Percentiles rank a stretch among this genome's conserved stretches.
Evolutionary conservation across 257 asterid genomes (phyloP).

Genomic region (Nemophila menziesii): DNA sequence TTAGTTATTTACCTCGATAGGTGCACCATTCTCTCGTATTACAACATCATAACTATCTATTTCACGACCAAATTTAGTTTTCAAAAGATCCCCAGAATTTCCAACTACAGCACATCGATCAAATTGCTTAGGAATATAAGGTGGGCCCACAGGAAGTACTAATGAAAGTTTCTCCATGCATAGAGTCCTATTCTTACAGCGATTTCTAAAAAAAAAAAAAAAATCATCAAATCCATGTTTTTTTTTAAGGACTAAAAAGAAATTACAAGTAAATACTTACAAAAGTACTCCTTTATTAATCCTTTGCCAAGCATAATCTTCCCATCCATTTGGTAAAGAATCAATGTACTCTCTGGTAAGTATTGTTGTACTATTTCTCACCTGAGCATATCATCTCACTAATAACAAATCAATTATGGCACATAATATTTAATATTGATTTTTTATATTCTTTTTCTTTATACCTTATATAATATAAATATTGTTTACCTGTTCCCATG

Average conservation of each 20-base stretch:
- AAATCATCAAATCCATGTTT: background rate
- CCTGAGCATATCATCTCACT: slow-evolving; percentile 85
- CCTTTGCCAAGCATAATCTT: slow-evolving; percentile 93
- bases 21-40: slow-evolving; percentile 95
- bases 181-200: slow-evolving; percentile 63
- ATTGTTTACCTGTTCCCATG: slow-evolving; percentile 94
- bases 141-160: slow-evolving; percentile 83
- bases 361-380: slow-evolving; percentile 85
- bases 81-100: slow-evolving; percentile 91
- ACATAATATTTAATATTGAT: slow-evolving; percentile 12
- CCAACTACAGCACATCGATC: slow-evolving; percentile 95
- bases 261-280: slow-evolving; percentile 34
- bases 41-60: slow-evolving; percentile 77
- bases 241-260: too few relatives aligned
- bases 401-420: slow-evolving; percentile 48
- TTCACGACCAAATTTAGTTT: slow-evolving; percentile 83
- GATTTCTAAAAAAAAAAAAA: slow-evolving; percentile 42
- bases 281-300: slow-evolving; percentile 80
- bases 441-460: too few relatives aligned
- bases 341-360: slow-evolving; percentile 88
- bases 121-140: slow-evolving; percentile 65
- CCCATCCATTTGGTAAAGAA: slow-evolving; percentile 96
- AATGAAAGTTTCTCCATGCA: slow-evolving; percentile 87
- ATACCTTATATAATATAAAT: too few relatives aligned
- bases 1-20: slow-evolving; percentile 48